Evolutionary conservation across 345 rosid genomes (phyloP).

Genomic region (Eucalyptus regnans): DNA sequence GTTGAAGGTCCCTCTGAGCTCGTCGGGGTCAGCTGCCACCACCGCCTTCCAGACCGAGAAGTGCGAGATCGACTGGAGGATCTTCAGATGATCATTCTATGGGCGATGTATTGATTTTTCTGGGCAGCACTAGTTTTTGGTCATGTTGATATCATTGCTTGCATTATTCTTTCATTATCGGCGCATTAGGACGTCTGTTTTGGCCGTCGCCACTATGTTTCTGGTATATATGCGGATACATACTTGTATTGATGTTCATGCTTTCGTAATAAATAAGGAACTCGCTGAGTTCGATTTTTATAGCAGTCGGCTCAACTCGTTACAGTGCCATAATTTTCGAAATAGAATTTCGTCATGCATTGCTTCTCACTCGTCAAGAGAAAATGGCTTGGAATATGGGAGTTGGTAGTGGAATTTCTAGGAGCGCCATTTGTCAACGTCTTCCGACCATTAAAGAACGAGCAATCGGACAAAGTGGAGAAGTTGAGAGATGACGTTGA

Average conservation of each 20-base stretch:
- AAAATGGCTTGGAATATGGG: neutral
- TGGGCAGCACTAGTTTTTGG: neutral
- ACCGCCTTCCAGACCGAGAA: neutral
- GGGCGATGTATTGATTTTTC: neutral
- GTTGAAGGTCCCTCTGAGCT: constrained; percentile 6
- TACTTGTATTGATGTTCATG: neutral
- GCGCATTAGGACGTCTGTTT: neutral
- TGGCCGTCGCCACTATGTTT: neutral
- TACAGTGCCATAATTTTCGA: neutral
- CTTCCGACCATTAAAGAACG: neutral
- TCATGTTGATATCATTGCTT: neutral
- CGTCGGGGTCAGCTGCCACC: neutral
- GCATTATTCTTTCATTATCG: neutral
- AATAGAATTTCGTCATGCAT: neutral
- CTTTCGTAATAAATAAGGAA: neutral
- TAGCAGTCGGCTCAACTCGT: neutral
- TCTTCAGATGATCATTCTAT: neutral
- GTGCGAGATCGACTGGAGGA: constrained; percentile 9
- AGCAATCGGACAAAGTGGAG: neutral
- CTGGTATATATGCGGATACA: neutral
- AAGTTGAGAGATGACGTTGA: neutral
- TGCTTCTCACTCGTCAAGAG: neutral
- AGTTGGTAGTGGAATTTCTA: neutral
- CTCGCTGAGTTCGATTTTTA: neutral
- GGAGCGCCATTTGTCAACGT: neutral